Base-by-base conservation (phyloP, 1,284 basidiomycete genomes). In the Hemileia vastatrix region DNA sequence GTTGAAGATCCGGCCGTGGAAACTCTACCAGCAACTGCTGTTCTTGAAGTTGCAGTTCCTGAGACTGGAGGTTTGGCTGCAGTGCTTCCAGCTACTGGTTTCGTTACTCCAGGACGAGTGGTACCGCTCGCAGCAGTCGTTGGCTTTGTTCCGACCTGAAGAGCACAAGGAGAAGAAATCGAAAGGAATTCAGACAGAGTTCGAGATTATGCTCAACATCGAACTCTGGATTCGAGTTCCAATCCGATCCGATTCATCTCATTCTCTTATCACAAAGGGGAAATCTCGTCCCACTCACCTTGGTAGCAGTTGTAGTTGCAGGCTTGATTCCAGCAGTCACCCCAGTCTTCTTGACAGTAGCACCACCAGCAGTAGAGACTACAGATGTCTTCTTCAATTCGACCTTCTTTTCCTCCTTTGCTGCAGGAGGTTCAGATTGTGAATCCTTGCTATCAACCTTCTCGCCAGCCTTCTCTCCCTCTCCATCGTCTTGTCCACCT, bases 31-130 rank as follows among this genome's bases (percentile, higher is more conserved):
- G 56, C 44, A 4, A 40, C n/a, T 9, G 43, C 11, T 13, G 56
- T 57, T 44, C 54, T 24, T 33, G 40, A 24, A 18, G 45, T 43
- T 1, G 24, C 49, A 6, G 51, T 48, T 40, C 58, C 58, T 15
- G 58, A 27, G 6, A 61, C 50, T 15, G 23, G 19, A 6, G 51
- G 21, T 6, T 53, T 24, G 11, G 57, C 18, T 8, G 63, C 63
- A 19, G 62, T 40, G 36, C 11, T 40, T 27, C 27, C 27, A 27
- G 27, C 27, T 27, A 27, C 27, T 27, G 27, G 27, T 27, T 27
- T 27, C 27, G 27, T 27, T 27, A 27, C 27, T 40, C 11, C 15
- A 40, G 36, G 36, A 40, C 36, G 36, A 11, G 36, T 40, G 36
- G 36, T 40, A 40, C 27, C 27, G 27, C 36, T 40, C 36, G 36